Base-by-base conservation (phyloP, 768 basidiomycete species). In the Termitomyces sp. region DNA sequence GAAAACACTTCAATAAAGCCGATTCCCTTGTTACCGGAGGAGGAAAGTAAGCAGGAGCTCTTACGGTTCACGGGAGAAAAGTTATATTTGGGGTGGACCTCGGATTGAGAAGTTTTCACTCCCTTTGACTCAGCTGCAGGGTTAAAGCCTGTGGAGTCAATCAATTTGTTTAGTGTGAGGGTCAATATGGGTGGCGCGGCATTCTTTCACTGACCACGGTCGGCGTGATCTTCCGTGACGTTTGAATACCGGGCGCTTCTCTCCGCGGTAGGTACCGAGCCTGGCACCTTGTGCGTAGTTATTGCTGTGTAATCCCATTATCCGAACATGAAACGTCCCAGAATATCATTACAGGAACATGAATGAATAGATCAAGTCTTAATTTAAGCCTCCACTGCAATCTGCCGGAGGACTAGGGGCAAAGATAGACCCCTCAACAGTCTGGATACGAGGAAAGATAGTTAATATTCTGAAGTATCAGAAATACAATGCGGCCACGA, bases 21-120 rank as follows among this genome's bases (percentile, higher is more conserved):
- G 52, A 44, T 23, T 30, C 52, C 52, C 31, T 53, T 44, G 42
- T 47, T 55, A 35, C 35, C 55, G 55, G 55, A 53, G 14, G 28
- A 44, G 14, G 31, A 44, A 44, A 1, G 8, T 53, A 33, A 35
- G 38, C 38, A 51, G 15, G 50, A 28, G n/a, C 11, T n/a, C 6
- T 51, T 15, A 35, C 23, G 6, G 35, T 37, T 50, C 17, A 37
- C 21, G 2, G 9, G 12, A 3, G 21, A 50, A 23, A 49, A 50
- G 17, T 50, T 28, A n/a, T 28, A 15, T 26, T n/a, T 38, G 4
- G 3, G 5, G 15, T 37, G 14, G 15, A 14, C 23, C 4, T 17
- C 10, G 6, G 14, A 49, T 23, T 49, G 15, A 5, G 3, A 23
- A 9, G 21, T 15, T 35, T 17, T 35, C 11, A 14, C 6, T 19